phyloP scores from a whole-genome alignment of 2,329 filamentous ascomycete species.

The Trichoderma asperellum region DNA sequence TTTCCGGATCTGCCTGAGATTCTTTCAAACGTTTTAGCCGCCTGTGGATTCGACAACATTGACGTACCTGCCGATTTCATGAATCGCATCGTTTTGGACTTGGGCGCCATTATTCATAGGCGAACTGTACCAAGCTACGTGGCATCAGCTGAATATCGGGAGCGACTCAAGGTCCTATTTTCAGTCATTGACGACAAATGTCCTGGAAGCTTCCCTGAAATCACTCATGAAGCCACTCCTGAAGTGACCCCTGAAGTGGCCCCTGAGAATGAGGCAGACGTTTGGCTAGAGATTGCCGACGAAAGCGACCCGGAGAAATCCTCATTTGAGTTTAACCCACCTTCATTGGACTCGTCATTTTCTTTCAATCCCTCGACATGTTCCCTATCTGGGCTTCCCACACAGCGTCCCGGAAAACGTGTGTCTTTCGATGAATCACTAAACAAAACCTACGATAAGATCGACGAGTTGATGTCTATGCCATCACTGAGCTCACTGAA shows the following conservation, averaged over 20 bases:
- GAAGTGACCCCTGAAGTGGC: neutral
- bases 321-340: neutral
- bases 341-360: neutral
- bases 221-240: no score
- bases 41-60: slow-evolving; percentile 21
- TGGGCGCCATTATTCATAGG: slow-evolving; percentile 37
- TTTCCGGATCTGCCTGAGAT: neutral
- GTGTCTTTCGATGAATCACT: neutral
- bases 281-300: neutral
- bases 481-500: neutral
- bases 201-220: neutral
- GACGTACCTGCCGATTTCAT: slow-evolving; percentile 36
- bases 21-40: slow-evolving; percentile 31
- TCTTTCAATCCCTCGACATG: neutral
- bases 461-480: neutral
- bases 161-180: slow-evolving; percentile 28
- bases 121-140: slow-evolving; percentile 40
- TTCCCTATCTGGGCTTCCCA: neutral
- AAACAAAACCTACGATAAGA: neutral
- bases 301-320: neutral
- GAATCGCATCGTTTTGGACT: slow-evolving; percentile 38
- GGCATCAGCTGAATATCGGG: slow-evolving; percentile 34
- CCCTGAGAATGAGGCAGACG: neutral
- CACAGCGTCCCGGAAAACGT: neutral
- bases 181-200: no score